Conservation (phyloP, 306 rosid species). For the Senna tora region DNA sequence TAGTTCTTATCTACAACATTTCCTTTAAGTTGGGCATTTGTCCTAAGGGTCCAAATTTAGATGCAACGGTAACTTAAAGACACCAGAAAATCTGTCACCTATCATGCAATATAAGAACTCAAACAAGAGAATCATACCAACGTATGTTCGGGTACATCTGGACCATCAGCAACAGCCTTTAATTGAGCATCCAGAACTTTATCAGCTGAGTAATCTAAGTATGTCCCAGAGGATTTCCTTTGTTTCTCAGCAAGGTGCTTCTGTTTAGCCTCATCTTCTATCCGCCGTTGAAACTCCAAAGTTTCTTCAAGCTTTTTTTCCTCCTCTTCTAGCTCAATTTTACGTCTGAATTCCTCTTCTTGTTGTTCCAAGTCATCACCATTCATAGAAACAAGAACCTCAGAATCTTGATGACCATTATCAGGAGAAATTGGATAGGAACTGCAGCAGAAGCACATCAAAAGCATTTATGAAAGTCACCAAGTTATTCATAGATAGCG, state of each 20-base stretch:
- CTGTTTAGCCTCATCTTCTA: slow-evolving; percentile 93
- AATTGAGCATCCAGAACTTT: slow-evolving; percentile 44
- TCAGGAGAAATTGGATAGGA: slow-evolving; percentile 52
- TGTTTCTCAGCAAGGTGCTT: slow-evolving; percentile 90
- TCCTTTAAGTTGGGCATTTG: slow-evolving; percentile 21
- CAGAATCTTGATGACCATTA: slow-evolving; percentile 63
- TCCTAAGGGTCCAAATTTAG: slow-evolving; percentile 31
- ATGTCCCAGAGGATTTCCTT: slow-evolving; percentile 60
- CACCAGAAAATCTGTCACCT: slow-evolving; percentile 24
- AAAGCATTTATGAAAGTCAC: slow-evolving; percentile 33
- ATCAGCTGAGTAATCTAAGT: slow-evolving; percentile 50
- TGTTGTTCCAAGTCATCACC: slow-evolving; percentile 62
- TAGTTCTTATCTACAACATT: slow-evolving; percentile 17
- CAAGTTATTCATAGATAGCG: slow-evolving; percentile 21
- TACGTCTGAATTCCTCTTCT: slow-evolving; percentile 79
- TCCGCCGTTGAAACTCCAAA: slow-evolving; percentile 83
- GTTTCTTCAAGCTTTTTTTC: slow-evolving; percentile 95
- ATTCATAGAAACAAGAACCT: slow-evolving; percentile 47
- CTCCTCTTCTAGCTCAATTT: slow-evolving; percentile 84
- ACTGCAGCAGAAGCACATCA: slow-evolving; percentile 59
- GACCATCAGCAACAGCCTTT: slow-evolving; percentile 45
- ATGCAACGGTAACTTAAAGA: slow-evolving; percentile 33
- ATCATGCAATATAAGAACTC: slow-evolving; percentile 14
- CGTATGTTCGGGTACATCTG: slow-evolving; percentile 41
- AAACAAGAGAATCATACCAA: slow-evolving; percentile 50